Evolutionary conservation across 176 grass and related monocot genomes (phyloP).

Genomic region (Luzula sylvatica): DNA sequence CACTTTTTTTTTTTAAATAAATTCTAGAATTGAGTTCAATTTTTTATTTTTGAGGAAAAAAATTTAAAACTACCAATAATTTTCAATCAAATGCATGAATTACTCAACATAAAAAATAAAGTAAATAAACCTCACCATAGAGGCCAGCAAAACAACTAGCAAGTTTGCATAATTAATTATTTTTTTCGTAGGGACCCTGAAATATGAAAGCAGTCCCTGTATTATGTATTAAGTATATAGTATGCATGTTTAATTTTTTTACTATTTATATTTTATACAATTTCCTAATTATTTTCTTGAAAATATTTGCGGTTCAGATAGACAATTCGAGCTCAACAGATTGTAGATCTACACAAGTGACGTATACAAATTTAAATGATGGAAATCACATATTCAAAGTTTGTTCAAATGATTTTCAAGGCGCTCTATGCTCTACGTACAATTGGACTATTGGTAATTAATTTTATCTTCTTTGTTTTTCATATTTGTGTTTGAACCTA

Average conservation of each 20-base stretch:
- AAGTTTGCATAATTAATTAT: background rate
- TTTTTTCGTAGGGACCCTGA: background rate
- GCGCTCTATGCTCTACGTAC: constrained; percentile 43
- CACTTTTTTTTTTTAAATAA: background rate
- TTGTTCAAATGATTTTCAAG: constrained; percentile 29
- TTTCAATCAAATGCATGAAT: constrained; percentile 6
- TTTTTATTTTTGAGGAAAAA: background rate
- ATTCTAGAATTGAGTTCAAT: background rate
- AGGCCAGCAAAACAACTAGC: background rate
- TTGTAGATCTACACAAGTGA: constrained; percentile 34
- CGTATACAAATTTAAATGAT: constrained; percentile 40
- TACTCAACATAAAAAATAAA: background rate
- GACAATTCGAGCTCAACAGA: constrained; percentile 31
- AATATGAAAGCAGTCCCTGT: background rate
- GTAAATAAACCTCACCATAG: background rate
- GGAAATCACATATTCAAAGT: constrained; percentile 53
- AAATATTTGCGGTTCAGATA: constrained; percentile 36
- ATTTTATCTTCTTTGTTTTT: background rate
- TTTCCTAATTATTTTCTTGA: background rate
- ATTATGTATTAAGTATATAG: background rate
- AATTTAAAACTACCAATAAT: background rate
- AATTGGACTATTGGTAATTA: constrained; percentile 78
- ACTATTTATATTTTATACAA: background rate
- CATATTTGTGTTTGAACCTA: background rate
- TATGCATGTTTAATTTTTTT: background rate